A percentile compares a stretch with the other conserved stretches of the same genome.
Evolutionary conservation across 805 yeast species (phyloP).

Genomic region (Kodamaea kakaduensis): DNA sequence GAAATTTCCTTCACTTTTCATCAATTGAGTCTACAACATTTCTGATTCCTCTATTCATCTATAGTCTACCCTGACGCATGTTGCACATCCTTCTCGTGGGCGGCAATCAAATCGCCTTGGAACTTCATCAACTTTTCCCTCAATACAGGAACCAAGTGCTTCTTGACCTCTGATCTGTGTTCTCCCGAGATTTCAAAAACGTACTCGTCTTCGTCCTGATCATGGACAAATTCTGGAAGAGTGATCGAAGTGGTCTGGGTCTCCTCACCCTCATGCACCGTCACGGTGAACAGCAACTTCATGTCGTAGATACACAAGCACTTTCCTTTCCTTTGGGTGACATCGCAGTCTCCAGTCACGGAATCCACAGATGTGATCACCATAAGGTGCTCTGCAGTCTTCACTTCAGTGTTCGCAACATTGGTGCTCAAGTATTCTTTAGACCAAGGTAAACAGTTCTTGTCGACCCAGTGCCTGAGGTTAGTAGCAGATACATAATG

Average conservation of each 20-base stretch:
- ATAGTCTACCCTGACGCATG: constrained; percentile 34
- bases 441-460: constrained; percentile 64
- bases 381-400: constrained; percentile 20
- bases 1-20: no score
- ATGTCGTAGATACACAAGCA: constrained; percentile 73
- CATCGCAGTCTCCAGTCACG: constrained; percentile 70
- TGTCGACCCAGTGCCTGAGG: constrained; percentile 66
- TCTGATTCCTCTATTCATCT: not conserved
- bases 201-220: constrained; percentile 65
- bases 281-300: constrained; percentile 43
- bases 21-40: no score
- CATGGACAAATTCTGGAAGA: constrained; percentile 72
- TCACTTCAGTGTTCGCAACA: constrained; percentile 27
- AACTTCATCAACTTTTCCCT: constrained; percentile 48
- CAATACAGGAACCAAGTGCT: constrained; percentile 50
- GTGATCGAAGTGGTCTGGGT: constrained; percentile 40
- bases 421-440: constrained; percentile 44
- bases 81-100: constrained; percentile 63
- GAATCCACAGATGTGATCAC: constrained; percentile 39
- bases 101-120: constrained; percentile 57
- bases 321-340: constrained; percentile 79
- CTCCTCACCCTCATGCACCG: constrained; percentile 38
- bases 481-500: constrained; percentile 12
- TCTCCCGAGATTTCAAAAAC: constrained; percentile 43
- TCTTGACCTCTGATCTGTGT: constrained; percentile 41